phyloP scores from a whole-genome alignment of 805 yeast genomes.

The Cyberlindnera xylosilytica region DNA sequence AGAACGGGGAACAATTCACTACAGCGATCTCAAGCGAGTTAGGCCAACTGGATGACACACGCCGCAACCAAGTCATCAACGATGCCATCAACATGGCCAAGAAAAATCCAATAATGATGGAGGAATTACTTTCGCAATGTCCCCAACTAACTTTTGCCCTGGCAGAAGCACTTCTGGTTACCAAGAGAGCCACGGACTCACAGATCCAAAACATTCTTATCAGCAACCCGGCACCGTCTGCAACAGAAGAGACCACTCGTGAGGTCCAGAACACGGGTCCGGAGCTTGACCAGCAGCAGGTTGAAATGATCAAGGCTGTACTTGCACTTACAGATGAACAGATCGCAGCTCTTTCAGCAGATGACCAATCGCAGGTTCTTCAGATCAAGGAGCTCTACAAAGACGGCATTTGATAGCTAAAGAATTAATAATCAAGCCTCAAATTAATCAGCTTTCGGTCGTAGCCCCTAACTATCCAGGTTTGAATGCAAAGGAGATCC shows the following conservation, averaged over 20 bases:
- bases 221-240: conserved; percentile 4
- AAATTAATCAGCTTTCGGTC: too few species aligned
- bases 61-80: conserved; percentile 45
- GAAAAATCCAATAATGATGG: conserved; percentile 56
- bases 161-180: conserved; percentile 61
- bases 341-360: conserved; percentile 45
- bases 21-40: conserved; percentile 47
- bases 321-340: conserved; percentile 51
- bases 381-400: conserved; percentile 28
- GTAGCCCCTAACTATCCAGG: too few species aligned
- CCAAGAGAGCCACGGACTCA: conserved; percentile 9
- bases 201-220: conserved; percentile 38
- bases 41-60: conserved; percentile 41
- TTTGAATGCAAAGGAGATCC: too few species aligned
- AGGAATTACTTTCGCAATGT: conserved; percentile 55
- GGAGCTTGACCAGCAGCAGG: conserved; percentile 24
- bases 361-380: conserved; percentile 36
- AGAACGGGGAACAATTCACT: conserved; percentile 25
- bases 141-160: conserved; percentile 85
- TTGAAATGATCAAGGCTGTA: conserved; percentile 48
- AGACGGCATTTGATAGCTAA: too few species aligned
- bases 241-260: neutral
- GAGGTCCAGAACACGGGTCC: too few species aligned
- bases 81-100: conserved; percentile 61
- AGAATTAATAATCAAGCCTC: too few species aligned